Evolutionary conservation across 2,329 filamentous ascomycete genomes (phyloP).

Genomic region (Exophiala bonariae): DNA sequence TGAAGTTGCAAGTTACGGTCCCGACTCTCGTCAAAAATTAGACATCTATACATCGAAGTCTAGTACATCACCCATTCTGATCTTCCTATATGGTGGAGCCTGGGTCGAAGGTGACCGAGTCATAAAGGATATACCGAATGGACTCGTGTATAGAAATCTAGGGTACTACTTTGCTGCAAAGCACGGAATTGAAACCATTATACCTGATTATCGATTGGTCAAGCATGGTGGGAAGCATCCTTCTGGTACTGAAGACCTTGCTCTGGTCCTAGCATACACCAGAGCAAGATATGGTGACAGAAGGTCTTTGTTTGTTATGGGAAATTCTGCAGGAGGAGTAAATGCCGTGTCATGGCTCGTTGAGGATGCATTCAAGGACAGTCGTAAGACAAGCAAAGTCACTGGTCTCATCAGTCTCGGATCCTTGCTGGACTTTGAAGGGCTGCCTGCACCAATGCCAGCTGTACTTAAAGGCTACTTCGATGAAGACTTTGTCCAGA

Average conservation of each 20-base stretch:
- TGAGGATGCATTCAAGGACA: neutral
- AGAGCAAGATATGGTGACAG: neutral
- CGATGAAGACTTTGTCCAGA: too few species aligned
- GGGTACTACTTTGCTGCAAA: slow-evolving; percentile 1
- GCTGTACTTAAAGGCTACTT: too few species aligned
- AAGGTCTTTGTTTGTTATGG: neutral
- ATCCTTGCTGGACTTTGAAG: neutral
- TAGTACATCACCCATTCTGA: neutral
- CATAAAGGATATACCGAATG: neutral
- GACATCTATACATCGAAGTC: too few species aligned
- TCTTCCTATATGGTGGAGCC: slow-evolving; percentile 2
- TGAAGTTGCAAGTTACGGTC: too few species aligned
- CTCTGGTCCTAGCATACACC: neutral
- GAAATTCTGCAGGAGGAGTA: slow-evolving; percentile 6
- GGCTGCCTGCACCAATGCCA: too few species aligned
- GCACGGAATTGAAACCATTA: slow-evolving; percentile 1
- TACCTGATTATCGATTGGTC: neutral
- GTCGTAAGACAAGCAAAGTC: too few species aligned
- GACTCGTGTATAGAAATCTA: slow-evolving; percentile 2
- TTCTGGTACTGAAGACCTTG: neutral
- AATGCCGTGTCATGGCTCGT: slow-evolving; percentile 1
- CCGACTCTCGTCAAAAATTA: too few species aligned
- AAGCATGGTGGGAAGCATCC: neutral
- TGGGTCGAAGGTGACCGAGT: neutral
- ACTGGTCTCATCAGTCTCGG: neutral